Evolutionary conservation across 306 rosid species (phyloP), one percentile per base, ranked within the genome.

Genomic region (Dryas octopetala): DNA sequence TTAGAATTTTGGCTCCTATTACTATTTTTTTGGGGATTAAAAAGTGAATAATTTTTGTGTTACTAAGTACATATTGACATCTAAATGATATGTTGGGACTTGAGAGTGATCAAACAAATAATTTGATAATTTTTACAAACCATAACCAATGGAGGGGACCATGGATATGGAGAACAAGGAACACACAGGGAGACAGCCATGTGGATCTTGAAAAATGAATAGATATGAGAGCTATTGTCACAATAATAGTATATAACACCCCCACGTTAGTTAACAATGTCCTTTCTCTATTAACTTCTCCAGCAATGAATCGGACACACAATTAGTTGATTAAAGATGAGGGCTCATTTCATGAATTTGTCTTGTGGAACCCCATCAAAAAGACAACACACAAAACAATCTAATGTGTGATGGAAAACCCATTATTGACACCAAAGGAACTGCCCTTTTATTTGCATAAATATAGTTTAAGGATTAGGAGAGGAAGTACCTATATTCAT

Each of bases 111-210:
- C 13, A 58, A 26, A 19, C 45, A 44, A 14, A 72, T 73, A 73
- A 73, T 28, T 46, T 51, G 7, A 62, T 23, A n/a, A 59, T 4
- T 32, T 8, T 44, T 44, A 8, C 7, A 26, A 44, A 58, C 66
- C n/a, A 44, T 17, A 5, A 4, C 32, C 51, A 47, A 17, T 3
- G 7, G 46, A 44, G 66, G 73, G 66, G 68, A 61, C 74, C 78
- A 57, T 77, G 78, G 49, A 66, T 51, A 9, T n/a, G 54, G 49
- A 14, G 40, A 72, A 17, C 38, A 55, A 19, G 57, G 57, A 75
- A 64, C 79, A 65, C 63, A 55, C 10, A 23, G 62, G 73, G 74
- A 50, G 58, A 49, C 77, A 79, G 28, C 63, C 82, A 64, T 79
- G 78, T 72, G 54, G 62, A 19, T 49, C 75, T 52, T 40, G 23